Evolutionary conservation across 139 green algal species (phyloP).

Genomic region (Haematococcus lacustris): DNA sequence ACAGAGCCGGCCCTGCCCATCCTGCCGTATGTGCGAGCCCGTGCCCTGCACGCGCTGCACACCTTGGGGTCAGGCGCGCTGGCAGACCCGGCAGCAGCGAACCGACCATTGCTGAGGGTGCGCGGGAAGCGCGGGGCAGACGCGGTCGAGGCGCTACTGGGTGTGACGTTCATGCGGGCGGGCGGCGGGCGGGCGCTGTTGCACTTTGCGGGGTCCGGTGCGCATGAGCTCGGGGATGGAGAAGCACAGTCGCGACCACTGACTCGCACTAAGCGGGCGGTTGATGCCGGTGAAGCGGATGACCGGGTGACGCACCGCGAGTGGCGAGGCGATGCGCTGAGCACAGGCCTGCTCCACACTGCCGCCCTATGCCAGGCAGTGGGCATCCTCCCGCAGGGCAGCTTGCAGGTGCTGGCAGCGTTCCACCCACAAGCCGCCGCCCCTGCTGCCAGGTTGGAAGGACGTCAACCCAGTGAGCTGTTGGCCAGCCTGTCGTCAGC

Average conservation of each 20-base stretch:
- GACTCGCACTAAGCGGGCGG: no score
- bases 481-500: not conserved
- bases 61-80: not conserved
- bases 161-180: not conserved
- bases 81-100: not conserved
- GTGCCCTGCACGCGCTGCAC: not conserved
- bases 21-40: not conserved
- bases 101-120: not conserved
- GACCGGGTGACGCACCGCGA: no score
- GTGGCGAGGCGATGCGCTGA: no score
- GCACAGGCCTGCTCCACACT: not conserved
- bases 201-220: not conserved
- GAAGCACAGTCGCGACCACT: no score
- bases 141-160: slow-evolving; percentile 6
- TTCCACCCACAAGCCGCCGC: not conserved
- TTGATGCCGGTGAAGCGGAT: no score
- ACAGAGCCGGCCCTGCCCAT: no score
- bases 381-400: slow-evolving; percentile 1
- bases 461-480: not conserved
- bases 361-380: not conserved
- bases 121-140: slow-evolving; percentile 1
- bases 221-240: no score
- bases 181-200: not conserved
- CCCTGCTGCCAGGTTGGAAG: not conserved
- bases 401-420: no score